phyloP scores from a whole-genome alignment of 2,329 filamentous ascomycete species.

The Neofusicoccum cordaticola region DNA sequence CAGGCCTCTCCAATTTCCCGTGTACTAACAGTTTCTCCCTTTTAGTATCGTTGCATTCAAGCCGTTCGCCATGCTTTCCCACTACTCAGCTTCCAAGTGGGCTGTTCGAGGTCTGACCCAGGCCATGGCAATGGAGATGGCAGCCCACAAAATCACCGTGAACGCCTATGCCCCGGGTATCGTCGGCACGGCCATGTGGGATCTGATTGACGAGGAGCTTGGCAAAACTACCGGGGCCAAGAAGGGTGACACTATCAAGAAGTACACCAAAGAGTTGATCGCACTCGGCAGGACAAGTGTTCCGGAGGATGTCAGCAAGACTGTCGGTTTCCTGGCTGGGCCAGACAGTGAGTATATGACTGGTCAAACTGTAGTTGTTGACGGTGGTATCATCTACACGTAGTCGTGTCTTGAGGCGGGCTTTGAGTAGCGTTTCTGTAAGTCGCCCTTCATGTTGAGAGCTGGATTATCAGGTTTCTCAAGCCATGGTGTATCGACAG shows the following conservation, averaged over 20 bases:
- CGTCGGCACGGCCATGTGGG: constrained; percentile 67
- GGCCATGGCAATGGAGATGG: constrained; percentile 65
- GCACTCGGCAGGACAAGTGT: constrained; percentile 57
- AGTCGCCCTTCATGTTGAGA: no score
- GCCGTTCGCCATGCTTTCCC: constrained; percentile 56
- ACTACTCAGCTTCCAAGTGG: constrained; percentile 65
- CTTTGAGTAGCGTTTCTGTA: no score
- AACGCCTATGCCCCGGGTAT: constrained; percentile 68
- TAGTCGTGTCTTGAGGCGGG: not conserved
- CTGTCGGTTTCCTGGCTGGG: constrained; percentile 61
- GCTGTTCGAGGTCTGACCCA: constrained; percentile 66
- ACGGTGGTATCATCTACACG: constrained; percentile 56
- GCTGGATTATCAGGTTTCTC: no score
- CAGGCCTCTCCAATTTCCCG: no score
- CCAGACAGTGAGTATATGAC: constrained; percentile 63
- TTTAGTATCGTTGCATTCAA: constrained; percentile 58
- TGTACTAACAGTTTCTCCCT: constrained; percentile 7
- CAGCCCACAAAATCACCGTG: constrained; percentile 61
- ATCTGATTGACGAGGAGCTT: constrained; percentile 61
- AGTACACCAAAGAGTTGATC: constrained; percentile 54
- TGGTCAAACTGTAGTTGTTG: constrained; percentile 63
- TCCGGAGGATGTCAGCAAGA: constrained; percentile 61
- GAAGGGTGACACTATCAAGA: constrained; percentile 56
- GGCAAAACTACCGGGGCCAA: constrained; percentile 50
- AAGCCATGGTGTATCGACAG: no score